Conservation (phyloP, 495 filamentous ascomycete species). For the Penicillium coprophilum region DNA sequence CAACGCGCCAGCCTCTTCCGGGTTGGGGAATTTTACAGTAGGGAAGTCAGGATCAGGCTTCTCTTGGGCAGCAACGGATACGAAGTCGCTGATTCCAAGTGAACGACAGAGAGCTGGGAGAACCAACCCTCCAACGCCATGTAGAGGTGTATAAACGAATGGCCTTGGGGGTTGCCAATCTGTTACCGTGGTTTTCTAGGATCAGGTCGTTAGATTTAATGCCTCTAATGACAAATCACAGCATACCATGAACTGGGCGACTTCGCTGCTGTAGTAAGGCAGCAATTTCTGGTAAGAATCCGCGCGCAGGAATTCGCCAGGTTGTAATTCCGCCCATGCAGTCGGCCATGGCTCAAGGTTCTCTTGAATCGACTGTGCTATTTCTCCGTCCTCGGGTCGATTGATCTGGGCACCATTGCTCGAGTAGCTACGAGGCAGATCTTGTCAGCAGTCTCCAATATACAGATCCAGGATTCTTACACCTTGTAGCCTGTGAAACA, state of each 20-base stretch:
- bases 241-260: conserved; percentile 43
- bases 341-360: conserved; percentile 55
- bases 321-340: conserved; percentile 51
- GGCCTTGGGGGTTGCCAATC: conserved; percentile 30
- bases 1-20: conserved; percentile 69
- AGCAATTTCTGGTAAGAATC: conserved; percentile 42
- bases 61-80: conserved; percentile 51
- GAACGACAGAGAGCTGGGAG: conserved; percentile 41
- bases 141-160: conserved; percentile 70
- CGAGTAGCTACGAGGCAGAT: conserved; percentile 51
- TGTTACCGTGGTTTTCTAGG: conserved; percentile 39
- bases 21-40: conserved; percentile 70
- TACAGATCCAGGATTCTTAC: conserved; percentile 26
- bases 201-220: conserved; percentile 13
- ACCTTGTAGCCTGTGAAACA: conserved; percentile 62
- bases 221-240: not conserved
- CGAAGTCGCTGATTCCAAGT: conserved; percentile 47
- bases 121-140: conserved; percentile 62
- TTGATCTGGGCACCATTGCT: conserved; percentile 71
- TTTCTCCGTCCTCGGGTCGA: conserved; percentile 60
- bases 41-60: conserved; percentile 68
- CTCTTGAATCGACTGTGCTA: conserved; percentile 57
- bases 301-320: conserved; percentile 41
- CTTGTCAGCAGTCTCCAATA: conserved; percentile 7
- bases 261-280: conserved; percentile 42